Evolutionary conservation across 371 early-diverging fungal species (phyloP).

Genomic region (Mortierella sp.): DNA sequence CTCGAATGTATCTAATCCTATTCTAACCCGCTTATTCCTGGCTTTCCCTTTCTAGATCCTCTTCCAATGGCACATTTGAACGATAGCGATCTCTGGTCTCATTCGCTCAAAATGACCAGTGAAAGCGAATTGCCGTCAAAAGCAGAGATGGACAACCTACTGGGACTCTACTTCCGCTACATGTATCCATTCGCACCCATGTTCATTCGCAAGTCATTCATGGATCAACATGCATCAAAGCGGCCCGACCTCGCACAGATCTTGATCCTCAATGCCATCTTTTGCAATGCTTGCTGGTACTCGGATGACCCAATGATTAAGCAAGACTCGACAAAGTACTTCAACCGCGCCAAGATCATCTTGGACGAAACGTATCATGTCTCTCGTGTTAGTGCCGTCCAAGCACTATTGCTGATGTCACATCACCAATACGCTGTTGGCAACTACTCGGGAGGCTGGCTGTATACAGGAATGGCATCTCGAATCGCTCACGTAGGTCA

Average conservation of each 20-base stretch:
- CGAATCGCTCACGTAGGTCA: conserved; percentile 48
- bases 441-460: conserved; percentile 55
- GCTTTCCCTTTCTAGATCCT: conserved; percentile 20
- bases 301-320: conserved; percentile 48
- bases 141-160: conserved; percentile 43
- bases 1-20: not conserved
- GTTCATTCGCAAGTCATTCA: conserved; percentile 48
- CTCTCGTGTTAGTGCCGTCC: conserved; percentile 44
- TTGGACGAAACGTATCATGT: conserved; percentile 54
- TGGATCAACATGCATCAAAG: conserved; percentile 28
- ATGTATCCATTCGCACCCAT: conserved; percentile 55
- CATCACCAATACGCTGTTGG: conserved; percentile 54
- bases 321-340: conserved; percentile 52
- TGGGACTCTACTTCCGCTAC: conserved; percentile 51
- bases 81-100: conserved; percentile 54
- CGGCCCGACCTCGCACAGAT: conserved; percentile 52
- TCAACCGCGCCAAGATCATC: conserved; percentile 52
- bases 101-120: conserved; percentile 53
- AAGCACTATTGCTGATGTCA: conserved; percentile 48
- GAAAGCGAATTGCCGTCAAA: conserved; percentile 47
- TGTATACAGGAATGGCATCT: conserved; percentile 52
- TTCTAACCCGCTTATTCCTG: not conserved
- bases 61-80: conserved; percentile 53
- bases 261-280: conserved; percentile 52
- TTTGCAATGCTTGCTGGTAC: conserved; percentile 55